Percentiles rank a stretch among this genome's conserved stretches.
These are phyloP conservation scores for Astrephomene gubernaculifera DNA, from an alignment of 139 green algal genomes.

Conservation along the genomic window DNA sequence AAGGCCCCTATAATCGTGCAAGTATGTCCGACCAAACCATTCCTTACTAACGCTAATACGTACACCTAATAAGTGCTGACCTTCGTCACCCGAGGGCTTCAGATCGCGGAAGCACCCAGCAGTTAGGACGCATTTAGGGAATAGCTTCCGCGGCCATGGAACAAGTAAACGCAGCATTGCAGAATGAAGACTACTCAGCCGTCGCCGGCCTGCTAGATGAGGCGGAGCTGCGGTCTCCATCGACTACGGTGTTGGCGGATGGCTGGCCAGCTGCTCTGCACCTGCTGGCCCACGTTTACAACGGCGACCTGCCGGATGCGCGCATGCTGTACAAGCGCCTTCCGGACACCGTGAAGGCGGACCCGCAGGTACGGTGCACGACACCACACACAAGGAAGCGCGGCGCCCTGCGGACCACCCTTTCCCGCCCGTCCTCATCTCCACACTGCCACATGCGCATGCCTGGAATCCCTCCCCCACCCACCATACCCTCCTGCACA, in stretches of 20 bases:
- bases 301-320: slow-evolving; percentile 6
- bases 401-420: background rate
- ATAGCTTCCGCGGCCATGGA: slow-evolving; percentile 18
- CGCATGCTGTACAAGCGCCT: slow-evolving; percentile 33
- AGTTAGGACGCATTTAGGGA: background rate
- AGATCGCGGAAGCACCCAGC: too few species aligned
- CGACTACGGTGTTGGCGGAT: background rate
- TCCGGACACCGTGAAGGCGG: background rate
- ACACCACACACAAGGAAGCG: background rate
- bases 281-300: slow-evolving; percentile 36
- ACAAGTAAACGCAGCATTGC: background rate
- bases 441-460: background rate
- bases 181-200: background rate
- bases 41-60: too few species aligned
- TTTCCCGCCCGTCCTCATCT: too few species aligned
- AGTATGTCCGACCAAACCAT: too few species aligned
- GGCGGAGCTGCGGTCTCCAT: slow-evolving; percentile 15
- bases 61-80: too few species aligned
- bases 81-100: too few species aligned
- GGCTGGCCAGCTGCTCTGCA: slow-evolving; percentile 30
- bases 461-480: background rate
- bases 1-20: too few species aligned
- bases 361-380: slow-evolving; percentile 16
- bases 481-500: too few species aligned
- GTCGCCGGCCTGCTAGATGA: slow-evolving; percentile 22